These are phyloP conservation scores for Elongisporangium anandrum DNA, from an alignment of 352 stramenopile genomes.

Conservation along the genomic window DNA sequence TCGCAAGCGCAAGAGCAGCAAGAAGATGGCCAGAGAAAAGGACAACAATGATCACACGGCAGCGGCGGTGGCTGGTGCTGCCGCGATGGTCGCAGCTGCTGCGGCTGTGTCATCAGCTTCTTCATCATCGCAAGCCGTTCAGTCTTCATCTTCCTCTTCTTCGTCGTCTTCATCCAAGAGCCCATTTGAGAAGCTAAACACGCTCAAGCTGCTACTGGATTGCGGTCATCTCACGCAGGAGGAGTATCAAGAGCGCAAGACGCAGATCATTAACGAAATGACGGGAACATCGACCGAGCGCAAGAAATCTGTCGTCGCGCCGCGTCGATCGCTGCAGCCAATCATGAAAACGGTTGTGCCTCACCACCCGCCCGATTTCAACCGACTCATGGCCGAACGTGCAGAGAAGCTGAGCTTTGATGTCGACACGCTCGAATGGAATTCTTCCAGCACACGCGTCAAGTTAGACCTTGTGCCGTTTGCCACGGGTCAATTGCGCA, in stretches of 20 bases:
- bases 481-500: conserved; percentile 73
- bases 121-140: not conserved
- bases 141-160: not conserved
- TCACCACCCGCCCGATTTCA: conserved; percentile 68
- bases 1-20: not conserved
- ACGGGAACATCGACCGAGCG: conserved; percentile 71
- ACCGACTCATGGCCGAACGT: conserved; percentile 46
- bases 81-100: not conserved
- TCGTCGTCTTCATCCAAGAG: conserved; percentile 11
- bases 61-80: not conserved
- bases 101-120: not conserved
- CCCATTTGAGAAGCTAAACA: conserved; percentile 85
- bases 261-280: conserved; percentile 87
- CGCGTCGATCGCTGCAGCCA: conserved; percentile 40
- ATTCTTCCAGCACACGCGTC: conserved; percentile 48
- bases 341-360: conserved; percentile 81
- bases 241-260: conserved; percentile 82
- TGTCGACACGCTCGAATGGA: conserved; percentile 78
- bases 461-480: conserved; percentile 81
- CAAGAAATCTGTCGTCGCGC: conserved; percentile 36
- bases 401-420: conserved; percentile 83
- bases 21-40: not conserved
- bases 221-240: conserved; percentile 71
- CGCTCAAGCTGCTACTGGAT: conserved; percentile 75
- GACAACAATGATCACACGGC: not conserved